phyloP scores from a whole-genome alignment of 805 yeast genomes.

The Barnettozyma vustinii region DNA sequence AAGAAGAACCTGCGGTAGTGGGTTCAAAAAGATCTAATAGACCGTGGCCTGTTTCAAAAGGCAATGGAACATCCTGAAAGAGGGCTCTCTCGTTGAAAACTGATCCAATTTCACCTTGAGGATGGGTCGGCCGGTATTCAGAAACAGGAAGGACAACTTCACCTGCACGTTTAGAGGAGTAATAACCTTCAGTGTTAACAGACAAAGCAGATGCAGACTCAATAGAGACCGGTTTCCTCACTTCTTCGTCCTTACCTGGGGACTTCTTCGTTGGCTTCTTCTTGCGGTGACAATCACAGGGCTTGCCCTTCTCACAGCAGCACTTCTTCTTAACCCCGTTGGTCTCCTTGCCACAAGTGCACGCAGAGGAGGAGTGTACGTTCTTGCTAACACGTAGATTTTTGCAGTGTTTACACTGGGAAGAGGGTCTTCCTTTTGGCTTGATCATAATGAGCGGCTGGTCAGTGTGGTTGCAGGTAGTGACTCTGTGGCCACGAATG shows the following conservation, averaged over 20 bases:
- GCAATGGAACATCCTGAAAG: conserved; percentile 28
- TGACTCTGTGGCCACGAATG: conserved; percentile 93
- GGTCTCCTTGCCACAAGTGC: conserved; percentile 57
- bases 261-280: conserved; percentile 6
- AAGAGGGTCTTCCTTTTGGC: conserved; percentile 93
- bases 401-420: conserved; percentile 85
- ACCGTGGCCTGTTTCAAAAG: conserved; percentile 33
- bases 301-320: conserved; percentile 24
- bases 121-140: conserved; percentile 31
- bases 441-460: conserved; percentile 89
- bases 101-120: conserved; percentile 27
- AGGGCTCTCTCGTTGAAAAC: conserved; percentile 20
- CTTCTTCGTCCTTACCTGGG: not conserved
- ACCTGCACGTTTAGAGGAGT: conserved; percentile 26
- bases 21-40: conserved; percentile 33
- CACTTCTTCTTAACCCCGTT: conserved; percentile 21
- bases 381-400: conserved; percentile 64
- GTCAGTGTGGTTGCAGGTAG: conserved; percentile 89
- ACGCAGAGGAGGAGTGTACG: conserved; percentile 51
- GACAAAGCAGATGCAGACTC: not conserved
- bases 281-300: conserved; percentile 25
- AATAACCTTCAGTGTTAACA: not conserved
- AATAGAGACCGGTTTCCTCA: not conserved
- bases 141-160: conserved; percentile 34
- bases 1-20: not conserved